Evolutionary conservation across 805 yeast genomes (phyloP).

Genomic region (Lachancea kluyveri): DNA sequence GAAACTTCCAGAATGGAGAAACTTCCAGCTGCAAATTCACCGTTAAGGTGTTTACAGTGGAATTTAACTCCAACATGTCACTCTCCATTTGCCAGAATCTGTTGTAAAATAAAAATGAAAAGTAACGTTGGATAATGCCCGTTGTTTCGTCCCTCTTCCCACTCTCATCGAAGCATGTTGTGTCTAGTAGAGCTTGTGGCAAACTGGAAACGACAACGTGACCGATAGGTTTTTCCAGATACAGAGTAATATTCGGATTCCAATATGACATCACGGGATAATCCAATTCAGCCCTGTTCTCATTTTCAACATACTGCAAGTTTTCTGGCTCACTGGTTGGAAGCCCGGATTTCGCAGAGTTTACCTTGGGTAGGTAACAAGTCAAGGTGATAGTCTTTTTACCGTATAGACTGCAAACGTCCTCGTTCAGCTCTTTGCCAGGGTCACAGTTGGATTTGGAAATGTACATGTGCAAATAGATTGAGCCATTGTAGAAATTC

Average conservation of each 20-base stretch:
- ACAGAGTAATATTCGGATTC: constrained; percentile 34
- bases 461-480: constrained; percentile 30
- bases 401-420: constrained; percentile 9
- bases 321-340: too few relatives aligned
- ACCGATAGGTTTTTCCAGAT: constrained; percentile 20
- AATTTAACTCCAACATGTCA: constrained; percentile 31
- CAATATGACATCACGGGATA: constrained; percentile 27
- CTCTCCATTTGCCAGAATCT: constrained; percentile 35
- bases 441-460: constrained; percentile 15
- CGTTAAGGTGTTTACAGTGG: constrained; percentile 18
- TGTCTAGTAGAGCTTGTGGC: constrained; percentile 20
- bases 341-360: too few relatives aligned
- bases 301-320: too few relatives aligned
- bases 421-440: constrained; percentile 12
- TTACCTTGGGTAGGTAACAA: constrained; percentile 21
- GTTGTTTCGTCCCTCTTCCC: constrained; percentile 27
- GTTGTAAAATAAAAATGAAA: constrained; percentile 33
- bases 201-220: constrained; percentile 13
- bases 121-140: constrained; percentile 31
- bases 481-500: constrained; percentile 26
- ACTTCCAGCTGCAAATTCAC: constrained; percentile 27
- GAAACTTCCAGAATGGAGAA: constrained; percentile 29
- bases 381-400: constrained; percentile 21
- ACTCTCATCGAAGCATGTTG: constrained; percentile 23
- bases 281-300: constrained; percentile 4